Evolutionary conservation across 768 basidiomycete species (phyloP).

Genomic region (Termitomyces sp.): DNA sequence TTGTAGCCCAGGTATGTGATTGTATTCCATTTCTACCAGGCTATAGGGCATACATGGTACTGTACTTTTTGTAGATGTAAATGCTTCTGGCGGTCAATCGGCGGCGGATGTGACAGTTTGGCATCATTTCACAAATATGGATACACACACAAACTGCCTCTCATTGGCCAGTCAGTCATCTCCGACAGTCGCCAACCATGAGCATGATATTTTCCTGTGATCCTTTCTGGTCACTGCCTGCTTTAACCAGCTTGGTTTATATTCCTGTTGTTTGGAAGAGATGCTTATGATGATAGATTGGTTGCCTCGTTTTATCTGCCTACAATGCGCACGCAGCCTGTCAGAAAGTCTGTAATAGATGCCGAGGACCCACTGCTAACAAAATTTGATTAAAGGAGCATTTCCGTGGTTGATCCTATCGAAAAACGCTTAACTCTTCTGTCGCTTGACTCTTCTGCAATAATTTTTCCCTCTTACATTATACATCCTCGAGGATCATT

Average conservation of each 20-base stretch:
- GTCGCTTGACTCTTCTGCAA: background rate
- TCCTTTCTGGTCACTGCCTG: background rate
- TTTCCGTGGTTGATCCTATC: background rate
- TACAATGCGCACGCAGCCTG: background rate
- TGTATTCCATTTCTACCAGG: no score
- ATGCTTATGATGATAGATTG: background rate
- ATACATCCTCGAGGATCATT: background rate
- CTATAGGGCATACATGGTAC: no score
- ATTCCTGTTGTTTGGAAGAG: background rate
- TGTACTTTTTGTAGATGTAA: no score
- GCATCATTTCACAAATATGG: no score
- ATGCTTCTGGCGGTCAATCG: no score
- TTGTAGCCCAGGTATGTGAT: no score
- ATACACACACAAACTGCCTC: no score
- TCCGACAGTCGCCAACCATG: no score
- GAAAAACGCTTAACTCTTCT: background rate
- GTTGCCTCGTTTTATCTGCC: background rate
- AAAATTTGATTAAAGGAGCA: background rate
- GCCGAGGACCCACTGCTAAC: background rate
- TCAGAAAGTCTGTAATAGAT: background rate
- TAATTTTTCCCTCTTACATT: background rate
- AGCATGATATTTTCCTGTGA: no score
- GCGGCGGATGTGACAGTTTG: no score
- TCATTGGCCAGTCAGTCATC: no score
- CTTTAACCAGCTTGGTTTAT: no score